Base-by-base conservation (phyloP, 2,329 filamentous ascomycete species). In the Onygenales sp. region DNA sequence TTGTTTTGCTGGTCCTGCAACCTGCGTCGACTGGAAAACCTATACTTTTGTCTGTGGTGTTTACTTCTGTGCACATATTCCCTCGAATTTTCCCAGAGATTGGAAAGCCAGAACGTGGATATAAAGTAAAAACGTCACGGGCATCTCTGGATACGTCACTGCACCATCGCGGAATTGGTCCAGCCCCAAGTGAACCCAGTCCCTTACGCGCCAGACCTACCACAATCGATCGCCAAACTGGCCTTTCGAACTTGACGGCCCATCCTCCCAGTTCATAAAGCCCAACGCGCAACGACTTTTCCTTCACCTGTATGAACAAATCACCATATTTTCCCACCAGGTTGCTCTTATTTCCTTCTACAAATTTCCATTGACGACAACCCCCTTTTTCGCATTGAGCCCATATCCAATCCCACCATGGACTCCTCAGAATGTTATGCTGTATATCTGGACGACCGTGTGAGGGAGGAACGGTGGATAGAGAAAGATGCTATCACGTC, bases 401-500 rank as follows among this genome's bases (percentile, higher is more conserved):
- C 21, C 33, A 31, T 37, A 31, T 31, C 32, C 6, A 17, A 34
- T 49, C 51, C 34, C 43, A 67, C 51, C 53, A 74, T 72, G 70
- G 69, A 74, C 58, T 66, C 65, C 51, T 63, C 70, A 55, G 69
- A 70, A 55, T 73, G 69, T 58, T 67, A 66, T 55, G 73, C 71
- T 51, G 70, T 75, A 57, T 75, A 74, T 54, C 70, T 75, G 47
- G 73, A 75, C 60, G 70, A 72, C 57, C 67, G 73, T 53, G 71
- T 74, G 55, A 64, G 65, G 49, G 66, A 67, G 34, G 72, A 74
- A 55, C 63, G 70, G 62, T 75, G 73, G 72, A 66, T 75, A 51
- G 64, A 65, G 53, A 63, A 68, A 52, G 64, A 61, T 49, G 65
- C 64, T 8, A 56, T 58, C 42, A 62, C 61, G 49, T 59, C 62